phyloP scores from a whole-genome alignment of 805 yeast species.

The Saturnispora ahearnii region DNA sequence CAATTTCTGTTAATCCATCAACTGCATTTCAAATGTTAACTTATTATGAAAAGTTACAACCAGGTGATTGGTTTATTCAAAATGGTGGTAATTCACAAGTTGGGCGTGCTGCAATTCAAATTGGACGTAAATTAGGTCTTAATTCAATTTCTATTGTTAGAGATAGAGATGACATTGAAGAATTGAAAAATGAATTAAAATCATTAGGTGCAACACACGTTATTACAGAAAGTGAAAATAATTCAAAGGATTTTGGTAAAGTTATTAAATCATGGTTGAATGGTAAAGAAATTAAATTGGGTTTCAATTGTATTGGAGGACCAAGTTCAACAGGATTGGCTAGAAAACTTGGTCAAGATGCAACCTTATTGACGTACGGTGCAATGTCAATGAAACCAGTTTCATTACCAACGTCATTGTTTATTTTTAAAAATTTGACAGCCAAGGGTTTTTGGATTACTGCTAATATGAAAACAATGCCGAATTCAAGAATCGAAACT shows the following conservation, averaged over 20 bases:
- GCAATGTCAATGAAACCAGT: constrained; percentile 98
- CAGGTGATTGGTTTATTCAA: constrained; percentile 88
- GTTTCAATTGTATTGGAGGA: constrained; percentile 92
- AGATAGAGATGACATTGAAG: constrained; percentile 72
- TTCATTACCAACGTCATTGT: constrained; percentile 76
- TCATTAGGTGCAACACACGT: constrained; percentile 79
- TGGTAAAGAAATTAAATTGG: constrained; percentile 56
- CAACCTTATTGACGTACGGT: constrained; percentile 84
- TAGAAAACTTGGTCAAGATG: constrained; percentile 67
- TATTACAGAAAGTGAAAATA: constrained; percentile 79
- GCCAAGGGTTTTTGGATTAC: constrained; percentile 94
- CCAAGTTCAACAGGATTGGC: constrained; percentile 73
- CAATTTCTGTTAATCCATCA: constrained; percentile 84
- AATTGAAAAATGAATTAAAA: constrained; percentile 41
- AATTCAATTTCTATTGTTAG: constrained; percentile 85
- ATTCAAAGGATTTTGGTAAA: constrained; percentile 55
- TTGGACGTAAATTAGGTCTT: constrained; percentile 67
- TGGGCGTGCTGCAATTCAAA: constrained; percentile 83
- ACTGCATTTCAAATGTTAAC: constrained; percentile 87
- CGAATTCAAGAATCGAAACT: constrained; percentile 49
- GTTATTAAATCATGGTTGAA: constrained; percentile 47
- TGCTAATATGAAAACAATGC: constrained; percentile 48
- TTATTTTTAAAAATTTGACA: constrained; percentile 81
- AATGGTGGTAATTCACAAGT: constrained; percentile 97
- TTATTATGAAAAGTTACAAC: constrained; percentile 48